These are phyloP conservation scores for Dipodascus geniculatus DNA, from an alignment of 805 yeast genomes.

Conservation along the genomic window DNA sequence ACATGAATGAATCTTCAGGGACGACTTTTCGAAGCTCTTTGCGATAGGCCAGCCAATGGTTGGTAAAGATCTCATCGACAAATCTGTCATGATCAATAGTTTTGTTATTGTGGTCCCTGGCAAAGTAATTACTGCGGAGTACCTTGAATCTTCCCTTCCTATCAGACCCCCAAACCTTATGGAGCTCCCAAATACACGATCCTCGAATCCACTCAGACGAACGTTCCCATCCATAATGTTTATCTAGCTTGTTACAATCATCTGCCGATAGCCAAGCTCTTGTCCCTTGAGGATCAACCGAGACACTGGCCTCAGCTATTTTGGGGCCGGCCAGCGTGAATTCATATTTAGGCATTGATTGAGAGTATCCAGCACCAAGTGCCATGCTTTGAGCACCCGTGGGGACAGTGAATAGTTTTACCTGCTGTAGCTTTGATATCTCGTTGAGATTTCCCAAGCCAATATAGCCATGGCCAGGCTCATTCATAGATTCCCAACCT, in stretches of 20 bases:
- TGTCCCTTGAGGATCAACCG: conserved; percentile 54
- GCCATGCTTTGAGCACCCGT: conserved; percentile 63
- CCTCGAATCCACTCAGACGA: conserved; percentile 56
- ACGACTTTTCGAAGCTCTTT: conserved; percentile 33
- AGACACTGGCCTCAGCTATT: conserved; percentile 37
- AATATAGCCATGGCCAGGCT: conserved; percentile 67
- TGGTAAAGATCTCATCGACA: conserved; percentile 51
- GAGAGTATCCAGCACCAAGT: conserved; percentile 67
- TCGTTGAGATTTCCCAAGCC: conserved; percentile 46
- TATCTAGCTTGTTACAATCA: conserved; percentile 37
- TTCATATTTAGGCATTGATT: conserved; percentile 55
- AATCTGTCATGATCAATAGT: conserved; percentile 16
- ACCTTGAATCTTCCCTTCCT: conserved; percentile 26
- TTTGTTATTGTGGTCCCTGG: conserved; percentile 15
- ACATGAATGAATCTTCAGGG: conserved; percentile 25
- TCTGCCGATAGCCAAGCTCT: conserved; percentile 46
- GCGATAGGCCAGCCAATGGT: conserved; percentile 44
- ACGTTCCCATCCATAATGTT: conserved; percentile 61
- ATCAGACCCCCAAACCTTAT: conserved; percentile 58
- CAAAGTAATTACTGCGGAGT: conserved; percentile 39
- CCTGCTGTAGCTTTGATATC: conserved; percentile 46
- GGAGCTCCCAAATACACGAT: conserved; percentile 68
- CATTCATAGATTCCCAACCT: conserved; percentile 77
- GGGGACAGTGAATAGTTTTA: conserved; percentile 74
- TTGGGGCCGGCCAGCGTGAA: conserved; percentile 70